Evolutionary conservation across 1,284 basidiomycete genomes (phyloP).

Genomic region (Cryptococcus depauperatus): DNA sequence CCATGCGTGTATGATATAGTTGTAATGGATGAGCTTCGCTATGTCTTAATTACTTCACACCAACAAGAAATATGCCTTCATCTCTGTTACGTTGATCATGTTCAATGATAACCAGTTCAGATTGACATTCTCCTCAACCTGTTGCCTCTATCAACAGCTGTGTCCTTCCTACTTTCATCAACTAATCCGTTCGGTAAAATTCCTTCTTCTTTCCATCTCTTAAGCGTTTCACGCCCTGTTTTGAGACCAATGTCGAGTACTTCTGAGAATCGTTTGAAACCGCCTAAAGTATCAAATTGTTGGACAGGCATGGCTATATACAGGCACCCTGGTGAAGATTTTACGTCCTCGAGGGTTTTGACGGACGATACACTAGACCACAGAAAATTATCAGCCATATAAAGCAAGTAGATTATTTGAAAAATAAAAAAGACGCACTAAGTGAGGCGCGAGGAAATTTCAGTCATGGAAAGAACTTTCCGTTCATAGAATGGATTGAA

Average conservation of each 20-base stretch:
- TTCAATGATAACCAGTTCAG: not conserved
- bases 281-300: slow-evolving; percentile 42
- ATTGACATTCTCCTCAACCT: slow-evolving; percentile 26
- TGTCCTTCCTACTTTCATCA: slow-evolving; percentile 35
- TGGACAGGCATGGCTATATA: slow-evolving; percentile 96
- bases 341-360: slow-evolving; percentile 88
- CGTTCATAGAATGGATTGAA: slow-evolving; percentile 74
- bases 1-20: too few relatives aligned
- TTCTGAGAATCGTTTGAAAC: slow-evolving; percentile 41
- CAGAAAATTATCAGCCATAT: slow-evolving; percentile 1
- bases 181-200: slow-evolving; percentile 64
- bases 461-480: slow-evolving; percentile 84
- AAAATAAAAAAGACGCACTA: slow-evolving; percentile 59
- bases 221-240: slow-evolving; percentile 64
- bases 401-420: too few relatives aligned
- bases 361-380: slow-evolving; percentile 84
- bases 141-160: slow-evolving; percentile 28
- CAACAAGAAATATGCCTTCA: too few relatives aligned
- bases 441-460: slow-evolving; percentile 89
- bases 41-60: too few relatives aligned
- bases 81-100: too few relatives aligned
- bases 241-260: slow-evolving; percentile 75
- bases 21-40: too few relatives aligned
- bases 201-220: slow-evolving; percentile 73
- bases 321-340: slow-evolving; percentile 73